Conservation (phyloP, 345 rosid genomes). For the Heritiera littoralis region DNA sequence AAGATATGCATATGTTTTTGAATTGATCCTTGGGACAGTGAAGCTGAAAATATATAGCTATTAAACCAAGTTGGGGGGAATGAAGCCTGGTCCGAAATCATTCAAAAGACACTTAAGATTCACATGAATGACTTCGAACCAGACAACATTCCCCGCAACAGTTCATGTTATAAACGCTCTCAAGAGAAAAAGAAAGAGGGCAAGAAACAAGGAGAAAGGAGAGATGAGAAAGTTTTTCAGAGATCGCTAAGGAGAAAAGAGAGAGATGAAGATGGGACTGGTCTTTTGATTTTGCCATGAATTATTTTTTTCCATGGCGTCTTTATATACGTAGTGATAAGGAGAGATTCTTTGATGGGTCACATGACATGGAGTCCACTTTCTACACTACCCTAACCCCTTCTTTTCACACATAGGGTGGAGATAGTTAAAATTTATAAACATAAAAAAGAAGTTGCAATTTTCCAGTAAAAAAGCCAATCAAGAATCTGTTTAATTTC, state of each 20-base stretch:
- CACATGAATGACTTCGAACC: slow-evolving; percentile 67
- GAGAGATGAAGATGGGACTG: neutral
- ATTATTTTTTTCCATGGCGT: slow-evolving; percentile 28
- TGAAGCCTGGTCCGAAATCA: slow-evolving; percentile 98
- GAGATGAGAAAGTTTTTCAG: too few relatives aligned
- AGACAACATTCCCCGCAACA: slow-evolving; percentile 83
- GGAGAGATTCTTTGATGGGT: slow-evolving; percentile 21
- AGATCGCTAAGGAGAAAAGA: neutral
- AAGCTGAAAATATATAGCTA: neutral
- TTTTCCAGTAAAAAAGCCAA: slow-evolving; percentile 10
- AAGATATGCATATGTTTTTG: neutral
- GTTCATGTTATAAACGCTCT: slow-evolving; percentile 21
- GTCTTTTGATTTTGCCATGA: slow-evolving; percentile 37
- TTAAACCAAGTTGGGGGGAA: slow-evolving; percentile 69
- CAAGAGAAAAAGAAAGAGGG: slow-evolving; percentile 18
- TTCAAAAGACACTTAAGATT: slow-evolving; percentile 20
- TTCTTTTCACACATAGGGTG: slow-evolving; percentile 35
- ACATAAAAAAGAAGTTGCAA: neutral
- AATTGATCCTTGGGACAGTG: neutral
- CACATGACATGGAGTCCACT: slow-evolving; percentile 49
- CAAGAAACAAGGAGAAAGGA: neutral
- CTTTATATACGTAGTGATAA: slow-evolving; percentile 31
- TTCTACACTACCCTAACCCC: slow-evolving; percentile 35
- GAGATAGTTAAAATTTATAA: neutral
- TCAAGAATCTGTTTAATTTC: slow-evolving; percentile 12